Conservation (phyloP, 495 filamentous ascomycete genomes). For the Tuber magnatum region DNA sequence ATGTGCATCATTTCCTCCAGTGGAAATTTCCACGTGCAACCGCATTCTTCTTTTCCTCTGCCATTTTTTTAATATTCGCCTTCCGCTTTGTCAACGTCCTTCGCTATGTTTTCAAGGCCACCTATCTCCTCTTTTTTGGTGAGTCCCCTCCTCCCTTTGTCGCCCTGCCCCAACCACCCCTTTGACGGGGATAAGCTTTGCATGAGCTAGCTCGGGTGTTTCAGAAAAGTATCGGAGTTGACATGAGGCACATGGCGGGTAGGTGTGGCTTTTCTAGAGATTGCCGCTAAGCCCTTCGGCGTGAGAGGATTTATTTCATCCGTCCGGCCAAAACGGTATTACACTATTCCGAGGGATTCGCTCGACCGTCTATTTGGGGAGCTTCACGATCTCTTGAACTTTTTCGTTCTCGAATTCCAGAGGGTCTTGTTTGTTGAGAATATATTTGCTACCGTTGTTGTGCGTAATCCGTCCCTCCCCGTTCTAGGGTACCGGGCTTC, state of each 20-base stretch:
- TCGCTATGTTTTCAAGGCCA: constrained; percentile 78
- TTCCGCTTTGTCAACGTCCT: constrained; percentile 83
- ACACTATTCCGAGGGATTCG: constrained; percentile 77
- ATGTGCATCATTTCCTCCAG: constrained; percentile 40
- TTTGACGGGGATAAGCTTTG: constrained; percentile 5
- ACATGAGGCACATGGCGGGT: constrained; percentile 43
- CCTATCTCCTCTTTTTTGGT: constrained; percentile 63
- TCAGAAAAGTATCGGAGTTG: constrained; percentile 23
- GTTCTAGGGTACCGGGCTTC: constrained; percentile 5
- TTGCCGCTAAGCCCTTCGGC: constrained; percentile 66
- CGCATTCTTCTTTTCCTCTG: constrained; percentile 67
- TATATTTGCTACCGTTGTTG: constrained; percentile 66
- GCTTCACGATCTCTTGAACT: constrained; percentile 86
- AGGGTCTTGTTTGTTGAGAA: constrained; percentile 94
- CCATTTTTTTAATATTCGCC: constrained; percentile 75
- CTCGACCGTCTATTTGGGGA: constrained; percentile 75
- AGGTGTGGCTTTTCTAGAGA: constrained; percentile 65
- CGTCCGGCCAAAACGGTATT: constrained; percentile 85
- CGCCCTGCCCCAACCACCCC: constrained; percentile 6
- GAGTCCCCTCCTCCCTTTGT: constrained; percentile 39
- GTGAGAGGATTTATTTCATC: constrained; percentile 74
- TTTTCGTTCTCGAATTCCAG: constrained; percentile 95
- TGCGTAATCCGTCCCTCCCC: constrained; percentile 49
- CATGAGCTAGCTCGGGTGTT: constrained; percentile 13
- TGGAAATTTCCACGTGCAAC: constrained; percentile 74